Evolutionary conservation across 768 basidiomycete genomes (phyloP).

Genomic region (Rhizopogon sp.): DNA sequence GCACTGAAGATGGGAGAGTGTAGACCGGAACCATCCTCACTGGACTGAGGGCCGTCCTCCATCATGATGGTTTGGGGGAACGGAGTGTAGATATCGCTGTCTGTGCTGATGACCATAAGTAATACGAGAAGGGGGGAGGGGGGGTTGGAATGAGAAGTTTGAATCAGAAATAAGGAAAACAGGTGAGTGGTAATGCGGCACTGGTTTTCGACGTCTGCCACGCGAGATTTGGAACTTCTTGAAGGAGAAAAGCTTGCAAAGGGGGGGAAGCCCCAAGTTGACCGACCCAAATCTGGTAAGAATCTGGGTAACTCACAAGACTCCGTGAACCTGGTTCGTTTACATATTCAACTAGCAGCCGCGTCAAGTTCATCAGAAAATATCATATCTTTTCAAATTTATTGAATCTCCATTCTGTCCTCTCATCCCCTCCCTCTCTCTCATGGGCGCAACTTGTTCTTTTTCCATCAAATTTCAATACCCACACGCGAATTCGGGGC

Average conservation of each 20-base stretch:
- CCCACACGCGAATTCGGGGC: constrained; percentile 12
- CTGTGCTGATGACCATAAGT: constrained; percentile 52
- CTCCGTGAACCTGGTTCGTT: constrained; percentile 29
- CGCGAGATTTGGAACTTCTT: constrained; percentile 31
- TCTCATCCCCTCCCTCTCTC: not conserved
- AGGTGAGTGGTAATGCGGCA: constrained; percentile 16
- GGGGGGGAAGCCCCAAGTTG: constrained; percentile 21
- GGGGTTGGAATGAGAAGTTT: not conserved
- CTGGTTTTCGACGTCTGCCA: constrained; percentile 35
- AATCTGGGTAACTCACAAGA: constrained; percentile 4
- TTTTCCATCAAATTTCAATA: not conserved
- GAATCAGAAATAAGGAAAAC: constrained; percentile 22
- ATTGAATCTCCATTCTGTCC: constrained; percentile 2
- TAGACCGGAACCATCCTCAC: constrained; percentile 71
- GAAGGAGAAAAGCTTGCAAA: constrained; percentile 19
- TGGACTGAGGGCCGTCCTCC: constrained; percentile 67
- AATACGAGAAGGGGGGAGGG: constrained; percentile 15
- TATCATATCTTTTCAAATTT: no score
- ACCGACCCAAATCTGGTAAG: not conserved
- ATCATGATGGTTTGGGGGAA: constrained; percentile 46
- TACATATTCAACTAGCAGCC: constrained; percentile 14
- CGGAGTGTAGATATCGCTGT: constrained; percentile 53
- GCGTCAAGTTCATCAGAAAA: constrained; percentile 13
- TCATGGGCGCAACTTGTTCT: constrained; percentile 2
- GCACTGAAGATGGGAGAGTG: constrained; percentile 66